A percentile compares a stretch with the other conserved stretches of the same genome.
Conservation (phyloP, 106 monocot genomes). For the Iris macrosiphon region DNA sequence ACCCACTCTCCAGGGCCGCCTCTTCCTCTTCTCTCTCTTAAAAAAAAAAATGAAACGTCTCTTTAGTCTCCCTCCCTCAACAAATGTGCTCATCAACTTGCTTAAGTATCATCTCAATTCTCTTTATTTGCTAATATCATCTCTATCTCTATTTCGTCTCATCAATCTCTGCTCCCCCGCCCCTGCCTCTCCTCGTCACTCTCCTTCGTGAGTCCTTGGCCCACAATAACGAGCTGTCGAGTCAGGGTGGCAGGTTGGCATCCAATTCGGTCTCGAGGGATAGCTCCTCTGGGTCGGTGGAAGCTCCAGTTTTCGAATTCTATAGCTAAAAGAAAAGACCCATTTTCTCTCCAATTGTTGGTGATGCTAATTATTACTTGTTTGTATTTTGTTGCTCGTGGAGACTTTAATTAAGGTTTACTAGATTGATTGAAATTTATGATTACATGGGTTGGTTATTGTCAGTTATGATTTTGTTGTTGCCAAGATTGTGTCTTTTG, state of each 20-base stretch:
- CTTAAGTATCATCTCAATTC: no score
- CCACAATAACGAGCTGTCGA: slow-evolving; percentile 10
- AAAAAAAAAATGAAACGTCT: no score
- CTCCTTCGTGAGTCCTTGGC: slow-evolving; percentile 9
- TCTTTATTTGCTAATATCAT: no score
- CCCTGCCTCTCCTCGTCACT: slow-evolving; percentile 26
- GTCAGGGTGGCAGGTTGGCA: slow-evolving; percentile 15
- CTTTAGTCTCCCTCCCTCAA: no score
- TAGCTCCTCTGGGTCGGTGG: slow-evolving; percentile 57
- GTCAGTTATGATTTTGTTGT: neutral
- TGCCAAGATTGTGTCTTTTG: no score
- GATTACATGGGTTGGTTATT: neutral
- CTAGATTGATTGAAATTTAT: neutral
- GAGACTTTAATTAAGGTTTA: no score
- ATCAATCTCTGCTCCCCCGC: slow-evolving; percentile 37
- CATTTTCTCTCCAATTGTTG: neutral
- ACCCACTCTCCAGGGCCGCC: no score
- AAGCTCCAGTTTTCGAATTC: slow-evolving; percentile 34
- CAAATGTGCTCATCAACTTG: no score
- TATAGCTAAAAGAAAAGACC: slow-evolving; percentile 37
- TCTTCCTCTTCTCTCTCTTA: no score
- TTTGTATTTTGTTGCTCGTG: neutral
- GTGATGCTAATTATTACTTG: neutral
- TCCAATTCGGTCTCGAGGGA: slow-evolving; percentile 46
- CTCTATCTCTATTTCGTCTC: no score